phyloP scores from a whole-genome alignment of 2,329 filamentous ascomycete genomes.

The Arthrinium phaeospermum region DNA sequence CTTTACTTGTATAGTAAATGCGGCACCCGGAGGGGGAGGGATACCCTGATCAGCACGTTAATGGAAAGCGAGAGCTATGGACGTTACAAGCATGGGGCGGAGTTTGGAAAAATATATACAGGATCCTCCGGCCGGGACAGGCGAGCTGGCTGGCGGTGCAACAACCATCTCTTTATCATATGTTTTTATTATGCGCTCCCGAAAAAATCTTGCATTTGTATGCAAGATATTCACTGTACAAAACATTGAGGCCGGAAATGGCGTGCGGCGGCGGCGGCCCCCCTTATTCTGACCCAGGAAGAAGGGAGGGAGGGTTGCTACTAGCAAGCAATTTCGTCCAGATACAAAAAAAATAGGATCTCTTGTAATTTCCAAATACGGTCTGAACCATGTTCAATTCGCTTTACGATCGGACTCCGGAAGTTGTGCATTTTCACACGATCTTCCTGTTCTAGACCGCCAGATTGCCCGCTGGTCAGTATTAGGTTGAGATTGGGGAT shows the following conservation, averaged over 20 bases:
- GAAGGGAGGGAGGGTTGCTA: background rate
- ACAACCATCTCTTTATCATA: background rate
- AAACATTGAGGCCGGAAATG: background rate
- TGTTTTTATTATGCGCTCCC: background rate
- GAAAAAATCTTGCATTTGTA: background rate
- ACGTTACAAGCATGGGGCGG: conserved; percentile 19
- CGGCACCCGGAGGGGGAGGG: background rate
- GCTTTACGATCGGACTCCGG: background rate
- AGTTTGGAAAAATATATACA: conserved; percentile 19
- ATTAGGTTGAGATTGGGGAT: conserved; percentile 2
- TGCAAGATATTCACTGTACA: background rate
- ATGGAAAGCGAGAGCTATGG: conserved; percentile 1
- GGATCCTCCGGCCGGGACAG: conserved; percentile 3
- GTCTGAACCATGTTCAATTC: background rate
- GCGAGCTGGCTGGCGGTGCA: conserved; percentile 1
- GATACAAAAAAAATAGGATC: background rate
- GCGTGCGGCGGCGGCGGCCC: background rate
- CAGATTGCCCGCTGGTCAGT: background rate
- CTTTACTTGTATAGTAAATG: conserved; percentile 13
- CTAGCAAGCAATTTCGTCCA: background rate
- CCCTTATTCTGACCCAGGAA: background rate
- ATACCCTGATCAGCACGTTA: conserved; percentile 12
- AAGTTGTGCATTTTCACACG: background rate
- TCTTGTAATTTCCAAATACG: background rate
- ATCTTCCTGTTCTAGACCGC: background rate